Evolutionary conservation across 768 basidiomycete genomes (phyloP), one percentile per base, ranked within the genome.

Genomic region (Suillus sp.): DNA sequence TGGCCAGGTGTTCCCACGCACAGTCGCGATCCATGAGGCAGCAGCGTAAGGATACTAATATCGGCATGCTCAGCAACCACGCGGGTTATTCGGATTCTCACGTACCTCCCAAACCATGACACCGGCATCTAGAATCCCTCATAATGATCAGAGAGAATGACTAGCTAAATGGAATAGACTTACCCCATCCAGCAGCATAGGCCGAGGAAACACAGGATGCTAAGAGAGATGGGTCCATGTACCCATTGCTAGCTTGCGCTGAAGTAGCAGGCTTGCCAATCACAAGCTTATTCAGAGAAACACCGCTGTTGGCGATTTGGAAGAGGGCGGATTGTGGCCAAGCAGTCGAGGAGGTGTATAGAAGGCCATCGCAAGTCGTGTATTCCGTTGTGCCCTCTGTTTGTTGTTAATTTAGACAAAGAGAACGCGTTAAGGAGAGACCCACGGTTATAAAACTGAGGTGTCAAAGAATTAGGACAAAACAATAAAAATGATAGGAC

Each of bases 131-230:
- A 37, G 22, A 16, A 40, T 51, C 25, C 45, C 22, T 32, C 3
- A 25, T 53, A 13, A 22, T 22, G 8, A 25, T 66, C 7, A 71
- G 66, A 27, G 20, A 25, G 3, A 47, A 3, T 1, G 22, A 30
- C 30, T 43, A 59, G 30, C 60, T n/a, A 27, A 45, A 53, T 30
- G 61, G 57, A 27, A 62, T 57, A 55, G 32, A 78, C 88, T 75
- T 64, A 87, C 87, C 82, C 91, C 91, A 92, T 34, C 89, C 90
- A 63, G 81, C 63, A n/a, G 66, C 69, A 66, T 85, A 83, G 0
- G 88, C 91, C 72, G 86, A 78, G 20, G 79, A 67, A 35, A 92
- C 76, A 70, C 92, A 93, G 2, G 74, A 72, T 0, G 86, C 82
- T 22, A 93, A 78, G 18, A 82, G 83, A 2, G 80, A 72, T 1